Evolutionary conservation across 495 filamentous ascomycete genomes (phyloP), one percentile per base, ranked within the genome.

Genomic region (Penicillium silybi): DNA sequence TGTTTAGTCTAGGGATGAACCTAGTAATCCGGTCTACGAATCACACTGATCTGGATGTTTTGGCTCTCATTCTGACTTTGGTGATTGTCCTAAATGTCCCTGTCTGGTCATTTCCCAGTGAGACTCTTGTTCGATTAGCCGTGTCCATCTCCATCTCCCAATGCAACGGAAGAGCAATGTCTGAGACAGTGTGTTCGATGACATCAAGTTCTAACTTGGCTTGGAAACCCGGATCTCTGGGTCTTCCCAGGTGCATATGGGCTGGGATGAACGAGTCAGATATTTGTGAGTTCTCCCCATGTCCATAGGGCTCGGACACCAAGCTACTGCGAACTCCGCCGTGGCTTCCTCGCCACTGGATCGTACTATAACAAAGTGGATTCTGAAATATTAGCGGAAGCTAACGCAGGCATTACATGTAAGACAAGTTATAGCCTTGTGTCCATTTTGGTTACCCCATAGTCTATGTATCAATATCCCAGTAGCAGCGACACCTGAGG

Each of bases 101-200:
- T 10, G 37, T 48, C 13, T 6, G 35, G 39, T 23, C 10, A 19
- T 41, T 44, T 39, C 26, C 22, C 37, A 51, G 56, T 62, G 62
- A 64, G 41, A 62, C 62, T 17, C 22, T 23, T 1, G 9, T 32
- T 34, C 20, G 26, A 44, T 51, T 29, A 56, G 44, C 49, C 48
- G 6, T 50, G 56, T 48, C 32, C 32, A 57, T 55, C 53, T 6
- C 46, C 41, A 57, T 55, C 23, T 50, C 50, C 46, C 26, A 10
- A 9, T 6, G 47, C 32, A 34, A 22, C 39, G 20, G 29, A 13
- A 32, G 4, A 32, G 29, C 29, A 18, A 22, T 64, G 61, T 64
- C 61, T 64, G n/a, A 64, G 61, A 62, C 58, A 61, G 6, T 48
- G 45, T 48, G 40, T 46, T 44, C 46, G 43, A 43, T 37, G 20